These are phyloP conservation scores for Boletus tylopilopsis DNA, from an alignment of 768 basidiomycete genomes.

Conservation along the genomic window DNA sequence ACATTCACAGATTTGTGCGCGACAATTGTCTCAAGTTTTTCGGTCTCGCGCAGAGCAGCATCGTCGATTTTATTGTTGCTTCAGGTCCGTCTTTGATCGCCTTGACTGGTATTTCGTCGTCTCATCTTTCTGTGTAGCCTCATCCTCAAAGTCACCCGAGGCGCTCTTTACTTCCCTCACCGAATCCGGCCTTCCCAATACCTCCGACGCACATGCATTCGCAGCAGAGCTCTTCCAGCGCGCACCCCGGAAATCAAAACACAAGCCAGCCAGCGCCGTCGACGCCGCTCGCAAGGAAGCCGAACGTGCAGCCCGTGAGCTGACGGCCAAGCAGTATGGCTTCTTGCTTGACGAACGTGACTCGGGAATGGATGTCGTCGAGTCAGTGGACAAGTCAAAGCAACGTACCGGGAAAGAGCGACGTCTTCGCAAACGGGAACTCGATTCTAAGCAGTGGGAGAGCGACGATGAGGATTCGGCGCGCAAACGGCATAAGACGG, in stretches of 20 bases:
- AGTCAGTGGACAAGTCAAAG: constrained; percentile 29
- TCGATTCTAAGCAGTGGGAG: constrained; percentile 82
- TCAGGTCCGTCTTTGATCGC: constrained; percentile 50
- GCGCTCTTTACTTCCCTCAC: constrained; percentile 74
- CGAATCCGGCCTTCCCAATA: constrained; percentile 75
- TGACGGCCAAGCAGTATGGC: constrained; percentile 71
- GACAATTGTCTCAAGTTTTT: constrained; percentile 82
- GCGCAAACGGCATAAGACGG: constrained; percentile 58
- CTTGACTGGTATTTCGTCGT: no score
- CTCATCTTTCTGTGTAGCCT: constrained; percentile 39
- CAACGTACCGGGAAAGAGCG: constrained; percentile 41
- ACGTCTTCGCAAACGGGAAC: constrained; percentile 75
- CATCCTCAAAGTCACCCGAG: constrained; percentile 77
- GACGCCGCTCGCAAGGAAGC: constrained; percentile 56
- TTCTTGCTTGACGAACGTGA: constrained; percentile 88
- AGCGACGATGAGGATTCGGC: constrained; percentile 83
- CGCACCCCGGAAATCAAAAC: constrained; percentile 75
- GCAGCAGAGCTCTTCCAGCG: constrained; percentile 71
- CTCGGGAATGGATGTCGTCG: constrained; percentile 37
- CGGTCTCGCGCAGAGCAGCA: constrained; percentile 78
- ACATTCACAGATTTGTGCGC: constrained; percentile 69
- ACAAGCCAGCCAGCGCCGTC: constrained; percentile 46
- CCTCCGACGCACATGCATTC: constrained; percentile 77
- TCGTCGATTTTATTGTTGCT: constrained; percentile 84
- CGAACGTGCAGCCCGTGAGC: constrained; percentile 69